phyloP scores from a whole-genome alignment of 768 basidiomycete species.

The Auriculariales sp. region DNA sequence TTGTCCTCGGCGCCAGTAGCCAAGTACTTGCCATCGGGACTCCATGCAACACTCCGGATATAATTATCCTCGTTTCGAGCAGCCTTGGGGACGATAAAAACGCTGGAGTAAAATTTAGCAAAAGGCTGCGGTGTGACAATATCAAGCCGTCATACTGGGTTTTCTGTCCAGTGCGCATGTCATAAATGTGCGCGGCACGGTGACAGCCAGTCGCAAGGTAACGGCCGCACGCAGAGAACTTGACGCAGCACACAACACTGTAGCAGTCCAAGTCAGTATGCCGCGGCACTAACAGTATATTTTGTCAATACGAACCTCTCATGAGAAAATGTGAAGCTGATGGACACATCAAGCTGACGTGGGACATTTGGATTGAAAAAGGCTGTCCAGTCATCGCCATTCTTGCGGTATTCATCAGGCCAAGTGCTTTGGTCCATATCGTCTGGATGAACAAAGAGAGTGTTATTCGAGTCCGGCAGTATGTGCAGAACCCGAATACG shows the following conservation, averaged over 20 bases:
- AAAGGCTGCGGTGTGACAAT: not conserved
- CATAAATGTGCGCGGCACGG: conserved; percentile 88
- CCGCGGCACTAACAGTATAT: not conserved
- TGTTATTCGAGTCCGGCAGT: no score
- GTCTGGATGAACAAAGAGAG: no score
- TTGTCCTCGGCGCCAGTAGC: conserved; percentile 85
- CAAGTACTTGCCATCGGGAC: conserved; percentile 53
- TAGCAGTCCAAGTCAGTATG: not conserved
- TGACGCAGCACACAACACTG: conserved; percentile 79
- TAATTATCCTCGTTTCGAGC: conserved; percentile 72
- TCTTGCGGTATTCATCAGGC: conserved; percentile 18
- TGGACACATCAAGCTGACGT: conserved; percentile 35
- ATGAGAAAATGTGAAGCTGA: conserved; percentile 26
- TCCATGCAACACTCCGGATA: conserved; percentile 74
- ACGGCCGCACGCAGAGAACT: conserved; percentile 89
- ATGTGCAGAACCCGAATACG: no score
- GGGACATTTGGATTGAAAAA: conserved; percentile 35
- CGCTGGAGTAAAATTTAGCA: conserved; percentile 23
- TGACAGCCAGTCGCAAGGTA: conserved; percentile 93
- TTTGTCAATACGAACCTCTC: conserved; percentile 27
- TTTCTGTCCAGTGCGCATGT: conserved; percentile 74
- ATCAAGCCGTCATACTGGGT: conserved; percentile 44
- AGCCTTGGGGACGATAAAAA: conserved; percentile 60
- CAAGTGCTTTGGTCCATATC: no score
- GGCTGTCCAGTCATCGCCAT: conserved; percentile 39